Percentiles rank a stretch among this genome's conserved stretches.
phyloP scores from a whole-genome alignment of 2,329 filamentous ascomycete genomes.

The Fusarium liriodendri region DNA sequence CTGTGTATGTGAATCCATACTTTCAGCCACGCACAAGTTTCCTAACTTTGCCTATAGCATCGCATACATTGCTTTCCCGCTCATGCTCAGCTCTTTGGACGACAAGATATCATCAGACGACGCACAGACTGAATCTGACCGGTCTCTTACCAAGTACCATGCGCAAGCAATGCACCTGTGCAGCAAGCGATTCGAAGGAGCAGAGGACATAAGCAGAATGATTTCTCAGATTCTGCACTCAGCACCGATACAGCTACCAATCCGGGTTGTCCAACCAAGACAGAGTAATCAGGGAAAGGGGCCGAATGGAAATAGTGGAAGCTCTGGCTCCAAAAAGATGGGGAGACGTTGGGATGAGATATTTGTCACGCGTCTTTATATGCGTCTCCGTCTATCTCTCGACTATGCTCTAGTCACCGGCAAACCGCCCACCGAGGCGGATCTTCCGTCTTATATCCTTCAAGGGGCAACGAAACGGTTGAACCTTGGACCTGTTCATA shows the following conservation, averaged over 20 bases:
- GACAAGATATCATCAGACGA: not conserved
- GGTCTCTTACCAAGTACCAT: not conserved
- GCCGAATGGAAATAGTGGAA: not conserved
- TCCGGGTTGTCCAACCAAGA: not conserved
- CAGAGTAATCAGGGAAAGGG: not conserved
- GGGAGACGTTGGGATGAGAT: slow-evolving; percentile 7
- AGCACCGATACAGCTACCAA: not conserved
- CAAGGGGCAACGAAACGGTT: not conserved
- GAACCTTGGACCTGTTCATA: not conserved
- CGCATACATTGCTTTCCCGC: slow-evolving; percentile 9
- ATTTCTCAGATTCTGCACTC: slow-evolving; percentile 14
- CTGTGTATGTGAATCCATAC: not conserved
- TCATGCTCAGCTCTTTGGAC: slow-evolving; percentile 10
- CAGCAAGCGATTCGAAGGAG: slow-evolving; percentile 11
- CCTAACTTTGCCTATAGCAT: not conserved
- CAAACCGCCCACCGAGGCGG: not conserved
- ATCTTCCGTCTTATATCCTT: slow-evolving; percentile 10
- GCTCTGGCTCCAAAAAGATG: not conserved
- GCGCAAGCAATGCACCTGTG: slow-evolving; percentile 11
- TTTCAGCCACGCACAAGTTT: not conserved
- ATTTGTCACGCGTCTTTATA: slow-evolving; percentile 1
- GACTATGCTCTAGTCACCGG: slow-evolving; percentile 5
- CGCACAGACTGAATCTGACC: not conserved
- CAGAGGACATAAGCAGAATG: slow-evolving; percentile 12
- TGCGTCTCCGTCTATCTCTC: slow-evolving; percentile 3